Base-by-base conservation (phyloP, 331 rosid species). In the Pyrus hybrid region DNA sequence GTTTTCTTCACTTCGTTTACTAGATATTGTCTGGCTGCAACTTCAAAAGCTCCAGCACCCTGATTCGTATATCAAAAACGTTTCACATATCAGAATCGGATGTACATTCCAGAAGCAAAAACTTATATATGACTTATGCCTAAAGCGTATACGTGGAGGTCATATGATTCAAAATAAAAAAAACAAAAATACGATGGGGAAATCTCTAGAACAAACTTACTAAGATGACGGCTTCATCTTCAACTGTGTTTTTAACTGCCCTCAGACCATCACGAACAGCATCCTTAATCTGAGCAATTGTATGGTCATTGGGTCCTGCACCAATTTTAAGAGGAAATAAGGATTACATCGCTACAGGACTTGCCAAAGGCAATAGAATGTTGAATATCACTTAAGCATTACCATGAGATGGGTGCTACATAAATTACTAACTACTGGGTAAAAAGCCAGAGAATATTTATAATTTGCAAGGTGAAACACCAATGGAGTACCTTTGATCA, bases 21-120 rank as follows among this genome's bases (percentile, higher is more conserved):
- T 76, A 94, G 80, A 85, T 93, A 51, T 67, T 94, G 97, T 74
- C 96, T 87, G 32, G 98, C 96, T 67, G 98, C 98, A 80, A 94
- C 94, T 92, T 94, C 98, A 85, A 94, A 94, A 61, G 95, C 94
- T 65, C 97, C 98, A 51, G 98, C 98, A 64, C 93, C 96, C 96
- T 90, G 80, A 64, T 13, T 62, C 8, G 53, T 12, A 30, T 33
- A 79, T 66, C 41, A 68, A 65, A 68, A 66, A 73, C 65, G 51
- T 81, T 41, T 68, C 32, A 63, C 67, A 75, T 78, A 53, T 62
- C 69, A 37, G 45, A 75, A 16, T 16, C 61, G 8, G 71, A 22
- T 4, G 14, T 17, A 54, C 17, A 30, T 21, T n/a, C 60, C 64
- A 57, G 17, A 41, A 77, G 8, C 14, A 8, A 60, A 3, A 41